Percentiles rank a stretch among this genome's conserved stretches.
These are phyloP conservation scores for Caulochytrium protostelioides DNA, from an alignment of 371 early-diverging fungal genomes.

Conservation along the genomic window DNA sequence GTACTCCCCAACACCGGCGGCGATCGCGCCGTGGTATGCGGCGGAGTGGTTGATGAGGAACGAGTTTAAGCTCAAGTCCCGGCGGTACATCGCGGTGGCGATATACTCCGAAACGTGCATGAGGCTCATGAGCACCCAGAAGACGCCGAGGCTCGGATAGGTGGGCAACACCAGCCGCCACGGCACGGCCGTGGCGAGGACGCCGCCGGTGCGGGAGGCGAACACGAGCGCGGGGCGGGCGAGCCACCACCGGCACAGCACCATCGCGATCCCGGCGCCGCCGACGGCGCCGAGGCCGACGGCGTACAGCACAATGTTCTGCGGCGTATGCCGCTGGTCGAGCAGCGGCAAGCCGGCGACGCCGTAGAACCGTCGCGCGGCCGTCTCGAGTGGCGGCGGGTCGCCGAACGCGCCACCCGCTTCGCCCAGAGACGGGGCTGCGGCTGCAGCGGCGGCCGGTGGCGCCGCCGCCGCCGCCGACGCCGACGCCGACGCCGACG, in stretches of 20 bases:
- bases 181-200: slow-evolving; percentile 25
- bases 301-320: slow-evolving; percentile 46
- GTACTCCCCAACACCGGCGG: slow-evolving; percentile 42
- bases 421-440: too few relatives aligned
- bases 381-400: too few relatives aligned
- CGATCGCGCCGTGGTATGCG: slow-evolving; percentile 48
- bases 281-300: slow-evolving; percentile 36
- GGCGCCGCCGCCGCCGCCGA: too few relatives aligned
- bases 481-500: too few relatives aligned
- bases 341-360: slow-evolving; percentile 24
- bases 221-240: slow-evolving; percentile 32
- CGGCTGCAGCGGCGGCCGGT: too few relatives aligned
- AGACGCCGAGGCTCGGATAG: slow-evolving; percentile 37
- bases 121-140: slow-evolving; percentile 32
- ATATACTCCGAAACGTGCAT: slow-evolving; percentile 63
- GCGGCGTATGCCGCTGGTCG: slow-evolving; percentile 43
- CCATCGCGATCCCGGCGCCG: slow-evolving; percentile 28
- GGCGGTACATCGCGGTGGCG: slow-evolving; percentile 47
- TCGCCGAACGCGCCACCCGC: too few relatives aligned
- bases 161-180: slow-evolving; percentile 7
- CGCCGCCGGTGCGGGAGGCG: slow-evolving; percentile 33
- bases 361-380: too few relatives aligned
- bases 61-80: slow-evolving; percentile 44
- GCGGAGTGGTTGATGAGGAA: slow-evolving; percentile 53
- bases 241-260: slow-evolving; percentile 8